Evolutionary conservation across 371 early-diverging fungal genomes (phyloP), one percentile per base, ranked within the genome.

Genomic region (Apophysomyces trapeziformis): DNA sequence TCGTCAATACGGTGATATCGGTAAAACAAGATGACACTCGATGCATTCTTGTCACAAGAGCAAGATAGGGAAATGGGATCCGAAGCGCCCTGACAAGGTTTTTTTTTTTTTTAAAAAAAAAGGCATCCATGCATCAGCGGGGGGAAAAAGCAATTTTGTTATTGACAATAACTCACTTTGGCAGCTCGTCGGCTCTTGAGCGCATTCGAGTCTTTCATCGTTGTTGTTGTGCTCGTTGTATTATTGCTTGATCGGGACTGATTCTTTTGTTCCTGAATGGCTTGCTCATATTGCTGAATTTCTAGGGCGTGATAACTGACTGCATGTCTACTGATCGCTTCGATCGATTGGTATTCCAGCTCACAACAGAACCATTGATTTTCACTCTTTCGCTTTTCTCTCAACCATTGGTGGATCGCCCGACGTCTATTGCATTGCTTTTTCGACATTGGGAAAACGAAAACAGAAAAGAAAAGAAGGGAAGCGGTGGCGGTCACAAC

Each of bases 11-110:
- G 60, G 0, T 65, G 50, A 47, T 91, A 91, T 7, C 73, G 67
- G 60, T 91, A 91, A 65, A 89, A 91, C 7, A 91, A 69, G 63
- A 91, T 84, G 26, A 91, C 90, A 13, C 73, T 76, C 13, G 57
- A 69, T 3, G 44, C 38, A 9, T 70, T 63, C 9, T 44, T 39
- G 36, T 73, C 64, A 37, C 84, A 84, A 6, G 67, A 18, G 38
- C 84, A 84, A 14, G 68, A 54, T 0, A 74, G 21, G 7, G 58
- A 36, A 39, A 84, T 79, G 0, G 84, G 76, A 65, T 84, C 84
- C 4, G 82, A 79, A 12, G 71, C 56, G n/a, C 82, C 79, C 74
- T 76, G 36, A 1, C 44, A 12, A 54, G n/a, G 54, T 32, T 61
- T 1, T n/a, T n/a, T n/a, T n/a, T n/a, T n/a, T n/a, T n/a, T n/a